These are phyloP conservation scores for Silene latifolia DNA, from an alignment of 148 eudicot species.

Conservation along the genomic window DNA sequence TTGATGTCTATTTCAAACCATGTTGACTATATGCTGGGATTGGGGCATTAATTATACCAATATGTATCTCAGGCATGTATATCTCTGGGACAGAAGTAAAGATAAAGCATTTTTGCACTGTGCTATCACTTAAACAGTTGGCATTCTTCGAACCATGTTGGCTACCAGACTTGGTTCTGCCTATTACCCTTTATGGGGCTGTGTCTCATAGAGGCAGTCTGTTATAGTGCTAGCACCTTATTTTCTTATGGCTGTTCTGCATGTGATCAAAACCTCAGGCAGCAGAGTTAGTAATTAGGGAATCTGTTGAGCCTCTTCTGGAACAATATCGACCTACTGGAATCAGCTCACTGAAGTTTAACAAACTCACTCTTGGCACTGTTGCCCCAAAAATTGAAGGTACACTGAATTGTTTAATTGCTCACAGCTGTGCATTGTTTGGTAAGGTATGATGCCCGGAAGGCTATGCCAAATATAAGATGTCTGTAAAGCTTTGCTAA, in stretches of 20 bases:
- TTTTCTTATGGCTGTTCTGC: not conserved
- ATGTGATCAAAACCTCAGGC: conserved; percentile 47
- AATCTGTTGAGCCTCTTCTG: conserved; percentile 92
- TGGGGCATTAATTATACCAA: not conserved
- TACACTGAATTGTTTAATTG: conserved; percentile 16
- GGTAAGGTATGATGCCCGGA: not conserved
- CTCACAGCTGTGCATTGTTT: not conserved
- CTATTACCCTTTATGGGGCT: not conserved
- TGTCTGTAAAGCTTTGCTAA: no score
- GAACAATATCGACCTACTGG: conserved; percentile 96
- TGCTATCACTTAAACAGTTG: not conserved
- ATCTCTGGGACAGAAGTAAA: not conserved
- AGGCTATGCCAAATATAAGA: not conserved
- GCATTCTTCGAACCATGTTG: not conserved
- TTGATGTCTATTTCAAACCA: no score
- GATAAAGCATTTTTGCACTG: not conserved
- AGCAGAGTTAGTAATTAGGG: conserved; percentile 69
- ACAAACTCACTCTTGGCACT: conserved; percentile 87
- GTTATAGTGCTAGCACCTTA: not conserved
- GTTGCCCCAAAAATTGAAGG: conserved; percentile 99
- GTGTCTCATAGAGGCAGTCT: not conserved
- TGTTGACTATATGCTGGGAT: not conserved
- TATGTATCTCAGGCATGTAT: no score
- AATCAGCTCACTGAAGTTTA: conserved; percentile 83
- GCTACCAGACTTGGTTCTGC: not conserved